These are phyloP conservation scores for Trichoderma orchidacearum DNA, from an alignment of 495 filamentous ascomycete species.

Conservation along the genomic window DNA sequence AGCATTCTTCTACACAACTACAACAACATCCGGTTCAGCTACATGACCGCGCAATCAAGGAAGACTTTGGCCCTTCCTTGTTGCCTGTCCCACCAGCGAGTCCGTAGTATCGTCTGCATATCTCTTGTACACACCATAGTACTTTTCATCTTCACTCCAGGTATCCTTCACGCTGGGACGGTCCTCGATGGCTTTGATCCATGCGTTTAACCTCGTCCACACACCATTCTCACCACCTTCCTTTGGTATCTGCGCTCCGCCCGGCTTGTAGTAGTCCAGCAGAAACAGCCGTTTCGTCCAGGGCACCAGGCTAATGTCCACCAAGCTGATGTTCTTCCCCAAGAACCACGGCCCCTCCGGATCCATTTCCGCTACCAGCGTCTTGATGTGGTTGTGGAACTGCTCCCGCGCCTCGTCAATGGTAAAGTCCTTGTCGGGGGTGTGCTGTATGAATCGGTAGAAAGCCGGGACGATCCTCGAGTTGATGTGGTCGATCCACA, in stretches of 20 bases:
- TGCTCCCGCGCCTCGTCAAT: slow-evolving; percentile 29
- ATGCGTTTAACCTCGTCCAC: slow-evolving; percentile 49
- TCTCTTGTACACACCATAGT: slow-evolving; percentile 48
- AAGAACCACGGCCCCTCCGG: slow-evolving; percentile 47
- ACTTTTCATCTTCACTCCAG: slow-evolving; percentile 47
- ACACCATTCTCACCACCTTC: slow-evolving; percentile 25
- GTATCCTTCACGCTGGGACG: slow-evolving; percentile 47
- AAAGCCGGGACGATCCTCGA: slow-evolving; percentile 50
- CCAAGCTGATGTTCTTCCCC: slow-evolving; percentile 37
- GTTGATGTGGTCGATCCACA: slow-evolving; percentile 58
- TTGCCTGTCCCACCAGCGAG: slow-evolving; percentile 56
- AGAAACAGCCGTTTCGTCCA: slow-evolving; percentile 56
- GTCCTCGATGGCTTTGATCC: slow-evolving; percentile 39
- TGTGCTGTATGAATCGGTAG: slow-evolving; percentile 51
- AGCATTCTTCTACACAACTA: too few relatives aligned
- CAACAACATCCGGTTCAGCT: background rate
- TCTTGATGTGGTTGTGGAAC: slow-evolving; percentile 36
- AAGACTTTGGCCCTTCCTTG: slow-evolving; percentile 44
- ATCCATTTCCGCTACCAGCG: slow-evolving; percentile 46
- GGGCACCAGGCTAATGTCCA: slow-evolving; percentile 52
- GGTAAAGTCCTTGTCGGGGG: slow-evolving; percentile 30
- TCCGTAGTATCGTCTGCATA: slow-evolving; percentile 64
- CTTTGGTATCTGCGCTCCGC: slow-evolving; percentile 41
- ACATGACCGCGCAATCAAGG: slow-evolving; percentile 24
- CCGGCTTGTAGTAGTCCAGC: slow-evolving; percentile 55